Base-by-base conservation (phyloP, 2,329 filamentous ascomycete genomes). In the Penicillium psychrosexuale region DNA sequence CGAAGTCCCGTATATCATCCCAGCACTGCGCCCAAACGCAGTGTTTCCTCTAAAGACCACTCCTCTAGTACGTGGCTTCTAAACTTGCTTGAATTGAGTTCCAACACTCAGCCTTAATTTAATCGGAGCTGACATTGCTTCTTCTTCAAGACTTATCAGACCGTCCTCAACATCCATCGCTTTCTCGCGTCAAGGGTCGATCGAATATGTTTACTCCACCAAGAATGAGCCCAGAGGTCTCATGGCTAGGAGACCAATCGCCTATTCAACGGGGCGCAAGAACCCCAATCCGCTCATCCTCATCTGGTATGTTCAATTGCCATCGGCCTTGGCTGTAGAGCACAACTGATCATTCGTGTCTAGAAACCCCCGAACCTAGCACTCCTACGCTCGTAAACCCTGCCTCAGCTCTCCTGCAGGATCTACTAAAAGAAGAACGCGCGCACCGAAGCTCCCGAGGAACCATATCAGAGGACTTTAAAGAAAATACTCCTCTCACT, bases 401-500 rank as follows among this genome's bases (percentile, higher is more conserved):
- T 11, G 69, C 70, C 2, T 77, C 74, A 1, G 62, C 65, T 19
- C 66, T 76, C 3, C 60, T 77, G 19, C 73, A 77, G 49, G 72
- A 69, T 52, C 57, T 76, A 28, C 65, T 77, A 34, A 74, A 73
- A 51, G 74, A 76, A 58, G 72, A 75, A 50, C 73, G 74, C 12
- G 74, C 73, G 5, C 66, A 66, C 50, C 71, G 73, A 42, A 63
- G 64, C 24, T 69, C 71, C 11, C 67, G 66, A 43, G 66, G 62
- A 44, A 45, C 59, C 8, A 44, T 52, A 9, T 55, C 61, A 6
- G 68, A 69, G 15, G 61, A 65, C n/a, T 58, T 52, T 28, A 65
- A 64, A 39, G 64, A 64, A 24, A 57, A 57, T 34, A 47, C 47
- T 36, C 63, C 60, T n/a, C 66, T 55, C 47, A 72, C 62, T 3